Conservation (phyloP, 2,329 filamentous ascomycete genomes). For the Alternaria sp. region DNA sequence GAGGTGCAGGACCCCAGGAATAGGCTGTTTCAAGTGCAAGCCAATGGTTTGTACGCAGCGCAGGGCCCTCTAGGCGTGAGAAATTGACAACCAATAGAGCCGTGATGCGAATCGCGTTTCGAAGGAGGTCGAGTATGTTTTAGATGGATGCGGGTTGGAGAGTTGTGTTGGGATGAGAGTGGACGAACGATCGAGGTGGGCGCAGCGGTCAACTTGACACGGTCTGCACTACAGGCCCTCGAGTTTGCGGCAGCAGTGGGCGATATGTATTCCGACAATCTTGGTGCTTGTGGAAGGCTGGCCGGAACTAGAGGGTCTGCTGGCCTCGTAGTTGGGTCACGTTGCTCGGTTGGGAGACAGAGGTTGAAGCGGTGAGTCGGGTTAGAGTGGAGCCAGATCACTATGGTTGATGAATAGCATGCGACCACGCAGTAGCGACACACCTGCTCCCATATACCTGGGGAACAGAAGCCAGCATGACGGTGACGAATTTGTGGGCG, state of each 20-base stretch:
- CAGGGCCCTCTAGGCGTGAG: slow-evolving; percentile 36
- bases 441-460: slow-evolving; percentile 68
- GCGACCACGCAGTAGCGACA: slow-evolving; percentile 52
- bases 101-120: slow-evolving; percentile 41
- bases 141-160: slow-evolving; percentile 33
- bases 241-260: slow-evolving; percentile 22
- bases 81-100: slow-evolving; percentile 46
- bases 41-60: slow-evolving; percentile 38
- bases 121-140: slow-evolving; percentile 42
- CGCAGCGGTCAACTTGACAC: slow-evolving; percentile 9
- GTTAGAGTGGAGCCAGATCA: slow-evolving; percentile 32
- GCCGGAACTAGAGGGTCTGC: slow-evolving; percentile 30
- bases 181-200: slow-evolving; percentile 15
- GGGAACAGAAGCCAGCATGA: slow-evolving; percentile 52
- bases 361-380: slow-evolving; percentile 45
- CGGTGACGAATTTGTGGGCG: slow-evolving; percentile 36
- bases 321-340: slow-evolving; percentile 40
- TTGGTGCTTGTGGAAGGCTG: slow-evolving; percentile 20
- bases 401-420: slow-evolving; percentile 41
- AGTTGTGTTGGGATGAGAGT: slow-evolving; percentile 3
- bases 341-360: slow-evolving; percentile 25
- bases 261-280: slow-evolving; percentile 31
- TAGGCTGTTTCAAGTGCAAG: slow-evolving; percentile 50
- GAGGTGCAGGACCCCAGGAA: slow-evolving; percentile 39
- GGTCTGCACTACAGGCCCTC: slow-evolving; percentile 20